Evolutionary conservation across 352 stramenopile genomes (phyloP).

Genomic region (Globisporangium okanoganense): DNA sequence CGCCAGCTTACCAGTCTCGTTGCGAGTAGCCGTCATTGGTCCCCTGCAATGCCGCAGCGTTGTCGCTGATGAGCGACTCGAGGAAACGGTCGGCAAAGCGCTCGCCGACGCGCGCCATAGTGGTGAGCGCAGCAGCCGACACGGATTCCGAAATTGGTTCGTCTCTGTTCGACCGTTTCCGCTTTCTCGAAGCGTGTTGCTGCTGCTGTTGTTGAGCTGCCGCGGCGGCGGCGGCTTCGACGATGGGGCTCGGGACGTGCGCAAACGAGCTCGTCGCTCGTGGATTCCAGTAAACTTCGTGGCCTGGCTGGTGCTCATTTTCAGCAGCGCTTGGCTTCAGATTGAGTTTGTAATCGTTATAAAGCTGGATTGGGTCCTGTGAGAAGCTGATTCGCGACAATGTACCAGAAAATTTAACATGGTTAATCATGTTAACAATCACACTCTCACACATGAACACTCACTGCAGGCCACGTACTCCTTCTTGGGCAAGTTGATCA

Average conservation of each 20-base stretch:
- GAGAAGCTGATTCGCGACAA: conserved; percentile 29
- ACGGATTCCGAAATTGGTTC: conserved; percentile 8
- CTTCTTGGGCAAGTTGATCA: conserved; percentile 53
- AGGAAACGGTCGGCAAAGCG: conserved; percentile 42
- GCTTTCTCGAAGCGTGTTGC: conserved; percentile 27
- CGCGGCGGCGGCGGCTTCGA: conserved; percentile 28
- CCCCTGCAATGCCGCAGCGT: conserved; percentile 44
- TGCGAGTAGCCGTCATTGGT: conserved; percentile 30
- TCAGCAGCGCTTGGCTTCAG: neutral
- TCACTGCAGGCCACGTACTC: conserved; percentile 30
- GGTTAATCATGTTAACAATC: neutral
- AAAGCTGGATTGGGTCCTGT: conserved; percentile 41
- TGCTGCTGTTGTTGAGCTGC: neutral
- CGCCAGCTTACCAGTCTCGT: conserved; percentile 35
- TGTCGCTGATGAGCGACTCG: conserved; percentile 39
- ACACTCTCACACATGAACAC: neutral
- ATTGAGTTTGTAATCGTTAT: conserved; percentile 42
- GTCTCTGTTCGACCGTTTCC: conserved; percentile 22
- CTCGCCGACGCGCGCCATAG: conserved; percentile 25
- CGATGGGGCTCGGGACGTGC: conserved; percentile 31
- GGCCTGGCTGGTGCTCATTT: neutral
- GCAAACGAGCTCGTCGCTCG: conserved; percentile 30
- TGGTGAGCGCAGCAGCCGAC: conserved; percentile 22
- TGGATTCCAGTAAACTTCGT: neutral
- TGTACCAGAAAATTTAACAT: neutral